phyloP scores from a whole-genome alignment of 495 filamentous ascomycete genomes.

The Aspergillus sclerotiicarbonarius region DNA sequence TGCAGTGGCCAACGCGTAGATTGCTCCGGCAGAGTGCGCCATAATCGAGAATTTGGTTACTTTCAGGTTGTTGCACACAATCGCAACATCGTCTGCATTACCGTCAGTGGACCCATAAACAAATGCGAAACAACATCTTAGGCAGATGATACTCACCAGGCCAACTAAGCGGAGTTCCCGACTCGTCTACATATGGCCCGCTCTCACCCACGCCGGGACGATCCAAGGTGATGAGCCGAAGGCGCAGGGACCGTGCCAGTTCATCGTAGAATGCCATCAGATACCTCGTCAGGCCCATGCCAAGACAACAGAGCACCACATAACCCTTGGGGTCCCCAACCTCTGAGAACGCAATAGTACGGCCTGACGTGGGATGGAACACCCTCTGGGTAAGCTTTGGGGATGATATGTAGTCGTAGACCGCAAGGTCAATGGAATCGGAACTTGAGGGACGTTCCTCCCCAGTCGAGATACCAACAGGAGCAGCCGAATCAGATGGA shows the following conservation, averaged over 20 bases:
- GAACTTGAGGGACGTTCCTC: slow-evolving; percentile 66
- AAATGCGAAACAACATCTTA: neutral
- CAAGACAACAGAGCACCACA: slow-evolving; percentile 94
- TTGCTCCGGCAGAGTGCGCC: slow-evolving; percentile 95
- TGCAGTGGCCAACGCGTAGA: slow-evolving; percentile 95
- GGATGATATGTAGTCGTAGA: slow-evolving; percentile 79
- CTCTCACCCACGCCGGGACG: slow-evolving; percentile 93
- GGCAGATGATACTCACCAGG: slow-evolving; percentile 62
- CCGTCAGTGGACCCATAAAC: slow-evolving; percentile 15
- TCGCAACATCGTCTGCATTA: slow-evolving; percentile 80
- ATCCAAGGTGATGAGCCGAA: slow-evolving; percentile 91
- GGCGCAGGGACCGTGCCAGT: slow-evolving; percentile 79
- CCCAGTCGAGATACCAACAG: slow-evolving; percentile 27
- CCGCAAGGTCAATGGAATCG: slow-evolving; percentile 85
- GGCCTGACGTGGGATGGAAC: slow-evolving; percentile 76
- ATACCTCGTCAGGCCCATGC: slow-evolving; percentile 96
- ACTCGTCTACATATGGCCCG: slow-evolving; percentile 73
- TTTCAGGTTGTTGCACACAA: slow-evolving; percentile 87
- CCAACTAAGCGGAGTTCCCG: slow-evolving; percentile 87
- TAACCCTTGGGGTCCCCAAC: slow-evolving; percentile 90
- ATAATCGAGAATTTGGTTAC: slow-evolving; percentile 97
- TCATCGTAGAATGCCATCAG: slow-evolving; percentile 98
- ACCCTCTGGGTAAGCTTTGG: slow-evolving; percentile 86
- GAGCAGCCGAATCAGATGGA: slow-evolving; percentile 34
- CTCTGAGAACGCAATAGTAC: slow-evolving; percentile 92